These are phyloP conservation scores for Russula vinacea DNA, from an alignment of 768 basidiomycete species.

Conservation along the genomic window DNA sequence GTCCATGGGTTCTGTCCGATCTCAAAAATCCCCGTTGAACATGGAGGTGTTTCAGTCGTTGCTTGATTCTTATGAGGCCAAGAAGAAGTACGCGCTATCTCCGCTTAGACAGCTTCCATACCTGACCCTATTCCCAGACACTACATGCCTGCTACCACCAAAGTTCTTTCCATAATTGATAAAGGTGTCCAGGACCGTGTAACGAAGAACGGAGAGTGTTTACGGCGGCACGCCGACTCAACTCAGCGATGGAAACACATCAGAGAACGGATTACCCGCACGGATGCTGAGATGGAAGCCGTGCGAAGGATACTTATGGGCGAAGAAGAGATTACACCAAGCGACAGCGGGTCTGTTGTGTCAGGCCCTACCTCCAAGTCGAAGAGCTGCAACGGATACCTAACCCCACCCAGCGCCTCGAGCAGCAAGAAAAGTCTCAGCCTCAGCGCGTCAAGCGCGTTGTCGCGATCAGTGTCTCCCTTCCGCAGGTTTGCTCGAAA, in stretches of 20 bases:
- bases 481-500: constrained; percentile 74
- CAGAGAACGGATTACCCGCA: constrained; percentile 72
- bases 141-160: constrained; percentile 90
- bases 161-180: constrained; percentile 90
- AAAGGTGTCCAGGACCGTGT: constrained; percentile 91
- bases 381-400: constrained; percentile 52
- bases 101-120: constrained; percentile 5
- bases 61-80: constrained; percentile 76
- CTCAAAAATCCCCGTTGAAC: constrained; percentile 51
- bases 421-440: constrained; percentile 42
- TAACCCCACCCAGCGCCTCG: constrained; percentile 56
- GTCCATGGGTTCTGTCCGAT: constrained; percentile 42
- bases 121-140: constrained; percentile 51
- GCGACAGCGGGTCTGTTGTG: constrained; percentile 67
- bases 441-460: constrained; percentile 46
- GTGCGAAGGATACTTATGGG: constrained; percentile 55
- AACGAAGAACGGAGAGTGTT: constrained; percentile 94
- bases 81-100: constrained; percentile 68
- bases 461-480: constrained; percentile 78
- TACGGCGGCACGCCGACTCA: constrained; percentile 86
- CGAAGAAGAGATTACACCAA: constrained; percentile 49
- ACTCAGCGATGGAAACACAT: constrained; percentile 81
- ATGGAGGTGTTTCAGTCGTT: constrained; percentile 64
- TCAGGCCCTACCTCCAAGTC: constrained; percentile 51
- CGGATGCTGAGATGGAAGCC: constrained; percentile 78